Conservation (phyloP, 148 eudicot species). For the Spergularia marina region DNA sequence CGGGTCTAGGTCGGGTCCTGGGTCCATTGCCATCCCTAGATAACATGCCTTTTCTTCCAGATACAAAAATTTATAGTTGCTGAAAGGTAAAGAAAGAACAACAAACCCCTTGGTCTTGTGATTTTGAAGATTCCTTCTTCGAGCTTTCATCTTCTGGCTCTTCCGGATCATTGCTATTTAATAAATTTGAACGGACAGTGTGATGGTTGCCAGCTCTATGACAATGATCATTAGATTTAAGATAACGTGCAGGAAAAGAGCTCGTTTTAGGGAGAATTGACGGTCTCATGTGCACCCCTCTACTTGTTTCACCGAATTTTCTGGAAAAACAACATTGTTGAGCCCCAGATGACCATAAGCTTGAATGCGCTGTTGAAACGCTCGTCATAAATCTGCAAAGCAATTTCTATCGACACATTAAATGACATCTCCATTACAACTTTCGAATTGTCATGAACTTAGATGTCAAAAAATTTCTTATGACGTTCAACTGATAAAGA, state of each 20-base stretch:
- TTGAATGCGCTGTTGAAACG: slow-evolving; percentile 30
- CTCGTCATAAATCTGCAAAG: slow-evolving; percentile 34
- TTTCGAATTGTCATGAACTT: not conserved
- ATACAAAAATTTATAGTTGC: not conserved
- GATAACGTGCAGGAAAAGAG: slow-evolving; percentile 16
- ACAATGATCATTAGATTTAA: slow-evolving; percentile 8
- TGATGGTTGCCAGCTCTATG: slow-evolving; percentile 18
- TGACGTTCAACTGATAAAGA: not conserved
- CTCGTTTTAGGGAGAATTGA: slow-evolving; percentile 22
- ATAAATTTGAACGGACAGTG: slow-evolving; percentile 20
- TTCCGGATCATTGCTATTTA: slow-evolving; percentile 24
- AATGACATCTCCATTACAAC: not conserved
- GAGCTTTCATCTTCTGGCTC: slow-evolving; percentile 37
- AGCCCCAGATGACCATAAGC: slow-evolving; percentile 29
- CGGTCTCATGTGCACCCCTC: slow-evolving; percentile 14
- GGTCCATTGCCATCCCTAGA: too few species aligned
- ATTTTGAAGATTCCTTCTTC: slow-evolving; percentile 22
- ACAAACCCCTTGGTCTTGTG: slow-evolving; percentile 27
- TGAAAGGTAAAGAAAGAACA: not conserved
- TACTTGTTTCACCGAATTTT: slow-evolving; percentile 22
- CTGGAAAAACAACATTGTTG: slow-evolving; percentile 22
- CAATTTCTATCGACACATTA: slow-evolving; percentile 5
- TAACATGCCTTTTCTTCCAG: too few species aligned
- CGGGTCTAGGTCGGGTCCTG: too few species aligned
- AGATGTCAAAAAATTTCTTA: not conserved